These are phyloP conservation scores for Vickermania ingenoplastis DNA, from an alignment of 208 protist genomes.

Conservation along the genomic window DNA sequence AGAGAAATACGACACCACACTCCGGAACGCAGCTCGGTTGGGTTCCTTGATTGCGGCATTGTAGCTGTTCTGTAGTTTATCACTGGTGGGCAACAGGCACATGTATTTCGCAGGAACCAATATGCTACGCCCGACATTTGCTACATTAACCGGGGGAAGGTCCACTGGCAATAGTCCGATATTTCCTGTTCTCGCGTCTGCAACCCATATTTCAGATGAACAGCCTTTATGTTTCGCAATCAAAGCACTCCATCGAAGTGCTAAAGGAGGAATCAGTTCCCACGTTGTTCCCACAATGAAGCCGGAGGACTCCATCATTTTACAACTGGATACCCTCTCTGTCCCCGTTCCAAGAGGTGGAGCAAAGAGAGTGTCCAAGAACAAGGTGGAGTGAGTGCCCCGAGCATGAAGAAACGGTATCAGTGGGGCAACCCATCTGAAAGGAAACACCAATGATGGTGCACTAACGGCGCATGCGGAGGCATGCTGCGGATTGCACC, in stretches of 20 bases:
- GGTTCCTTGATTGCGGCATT: not conserved
- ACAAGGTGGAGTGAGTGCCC: constrained; percentile 6
- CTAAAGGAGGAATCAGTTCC: constrained; percentile 42
- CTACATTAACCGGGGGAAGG: not conserved
- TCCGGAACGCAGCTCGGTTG: not conserved
- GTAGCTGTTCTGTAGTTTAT: not conserved
- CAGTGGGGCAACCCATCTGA: constrained; percentile 48
- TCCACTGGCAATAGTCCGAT: constrained; percentile 18
- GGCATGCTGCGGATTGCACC: constrained; percentile 62
- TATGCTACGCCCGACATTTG: not conserved
- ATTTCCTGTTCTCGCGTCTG: constrained; percentile 49
- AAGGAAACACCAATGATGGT: constrained; percentile 37
- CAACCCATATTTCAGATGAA: constrained; percentile 43
- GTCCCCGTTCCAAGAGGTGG: constrained; percentile 3
- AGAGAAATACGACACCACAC: not conserved
- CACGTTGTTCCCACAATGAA: constrained; percentile 54
- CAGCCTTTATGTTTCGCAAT: constrained; percentile 4
- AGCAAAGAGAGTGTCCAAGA: constrained; percentile 17
- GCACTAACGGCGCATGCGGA: constrained; percentile 62
- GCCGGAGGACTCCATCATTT: not conserved
- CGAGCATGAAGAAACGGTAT: constrained; percentile 43
- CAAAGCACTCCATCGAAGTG: constrained; percentile 17
- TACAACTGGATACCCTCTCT: not conserved
- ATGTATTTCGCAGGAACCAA: not conserved
- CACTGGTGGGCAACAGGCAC: not conserved